Evolutionary conservation across 176 grass and related monocot genomes (phyloP), one percentile per base, ranked within the genome.

Genomic region (Dactylis glomerata): DNA sequence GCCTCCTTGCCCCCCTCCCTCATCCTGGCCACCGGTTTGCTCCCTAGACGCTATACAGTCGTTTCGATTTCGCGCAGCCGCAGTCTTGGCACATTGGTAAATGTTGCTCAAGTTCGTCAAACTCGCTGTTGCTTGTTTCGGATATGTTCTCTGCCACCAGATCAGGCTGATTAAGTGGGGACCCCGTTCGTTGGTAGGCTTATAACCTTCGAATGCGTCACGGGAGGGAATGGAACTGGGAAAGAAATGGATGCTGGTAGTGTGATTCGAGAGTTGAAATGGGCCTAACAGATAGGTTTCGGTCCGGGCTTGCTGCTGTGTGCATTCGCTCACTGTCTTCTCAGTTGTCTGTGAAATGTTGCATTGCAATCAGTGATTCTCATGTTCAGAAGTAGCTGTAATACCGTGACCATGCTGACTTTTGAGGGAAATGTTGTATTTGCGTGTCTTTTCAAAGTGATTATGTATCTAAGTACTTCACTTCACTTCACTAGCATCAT

Each of bases 241-340:
- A 31, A 16, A 17, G 32, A 32, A 38, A 22, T 33, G 27, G 73
- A n/a, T 54, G 42, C 7, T 20, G 20, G 27, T 73, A 82, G 46
- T 73, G 65, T 73, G 33, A 44, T 40, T 82, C 33, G 80, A 56
- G 16, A 68, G 11, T 49, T 85, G 20, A 68, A 72, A 78, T 44
- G 75, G 36, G 44, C 52, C 19, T 79, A 3, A 0, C 22, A 57
- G 49, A 73, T 70, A 45, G 37, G 56, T 26, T 68, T 41, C 12
- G 27, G 5, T 14, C 33, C 11, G 40, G 63, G 31, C 15, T 33
- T 24, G 7, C 10, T 47, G 6, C 33, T 55, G 0, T 41, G 12
- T 78, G 16, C 41, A 31, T 82, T 55, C 51, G 7, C 5, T 27
- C 82, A 14, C 32, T 75, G 16, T 69, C 26, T 76, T 2, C 22